Percentiles rank a stretch among this genome's conserved stretches.
Conservation (phyloP, 1,284 basidiomycete genomes). For the Leccinum subrobustum region DNA sequence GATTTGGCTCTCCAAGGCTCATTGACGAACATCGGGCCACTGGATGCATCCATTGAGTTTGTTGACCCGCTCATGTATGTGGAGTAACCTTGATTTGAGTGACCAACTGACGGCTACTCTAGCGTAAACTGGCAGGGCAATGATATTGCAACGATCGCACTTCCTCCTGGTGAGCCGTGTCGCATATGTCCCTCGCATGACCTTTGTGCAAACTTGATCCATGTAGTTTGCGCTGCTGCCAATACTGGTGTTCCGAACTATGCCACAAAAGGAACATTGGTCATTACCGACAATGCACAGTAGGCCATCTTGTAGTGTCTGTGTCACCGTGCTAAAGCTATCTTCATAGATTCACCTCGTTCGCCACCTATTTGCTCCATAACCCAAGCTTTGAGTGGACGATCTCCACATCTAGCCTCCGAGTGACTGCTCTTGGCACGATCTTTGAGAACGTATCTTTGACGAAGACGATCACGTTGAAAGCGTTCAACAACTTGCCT, state of each 20-base stretch:
- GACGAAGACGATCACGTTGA: constrained; percentile 63
- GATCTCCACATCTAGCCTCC: constrained; percentile 61
- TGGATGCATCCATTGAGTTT: constrained; percentile 65
- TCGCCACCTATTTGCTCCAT: constrained; percentile 67
- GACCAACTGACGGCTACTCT: constrained; percentile 6
- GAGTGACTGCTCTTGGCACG: constrained; percentile 66
- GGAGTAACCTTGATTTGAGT: constrained; percentile 9
- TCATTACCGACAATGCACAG: constrained; percentile 52
- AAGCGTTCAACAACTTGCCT: constrained; percentile 70
- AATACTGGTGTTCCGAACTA: constrained; percentile 69
- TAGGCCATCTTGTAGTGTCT: constrained; percentile 31
- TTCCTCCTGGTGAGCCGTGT: constrained; percentile 49
- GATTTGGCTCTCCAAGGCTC: constrained; percentile 58
- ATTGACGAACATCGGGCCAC: constrained; percentile 59
- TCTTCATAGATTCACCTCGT: constrained; percentile 56
- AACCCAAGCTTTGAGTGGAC: constrained; percentile 70
- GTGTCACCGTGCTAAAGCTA: neutral
- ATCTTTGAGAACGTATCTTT: constrained; percentile 68
- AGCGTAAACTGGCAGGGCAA: constrained; percentile 67
- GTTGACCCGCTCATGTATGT: constrained; percentile 51
- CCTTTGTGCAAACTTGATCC: neutral
- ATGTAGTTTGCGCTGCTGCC: constrained; percentile 65
- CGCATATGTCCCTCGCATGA: neutral
- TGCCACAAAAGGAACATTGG: constrained; percentile 47
- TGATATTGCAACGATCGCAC: constrained; percentile 63